Evolutionary conservation across 78 protist genomes (phyloP), one percentile per base, ranked within the genome.

Genomic region (Andalucia godoyi): DNA sequence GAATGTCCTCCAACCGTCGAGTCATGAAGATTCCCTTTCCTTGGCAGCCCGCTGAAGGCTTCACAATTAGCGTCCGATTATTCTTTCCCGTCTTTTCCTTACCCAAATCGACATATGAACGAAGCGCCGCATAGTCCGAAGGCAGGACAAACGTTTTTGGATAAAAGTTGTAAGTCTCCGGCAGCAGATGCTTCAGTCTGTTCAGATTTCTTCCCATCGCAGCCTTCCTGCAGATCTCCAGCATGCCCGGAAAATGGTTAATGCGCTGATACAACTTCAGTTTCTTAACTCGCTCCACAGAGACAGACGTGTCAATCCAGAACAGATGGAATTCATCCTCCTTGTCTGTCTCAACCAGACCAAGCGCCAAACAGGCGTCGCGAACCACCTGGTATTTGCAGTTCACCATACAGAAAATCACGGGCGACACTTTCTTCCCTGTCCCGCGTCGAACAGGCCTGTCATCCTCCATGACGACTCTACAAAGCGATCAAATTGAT

Each of bases 181-280:
- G 68, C 12, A 53, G 40, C 38, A 8, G 64, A 40, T 8, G 7
- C 6, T n/a, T 12, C 54, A 71, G 33, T 6, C n/a, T 4, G 34
- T 2, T 7, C 23, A 55, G 58, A 8, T 38, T 42, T 6, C 39
- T n/a, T 17, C 41, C 66, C 27, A 63, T 4, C 29, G 13, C n/a
- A 15, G 29, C 55, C 55, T 71, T 71, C 13, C 76, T 39, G 25
- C 67, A 55, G 12, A 71, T 29, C 17, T 10, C 30, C 4, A 9
- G 2, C 76, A 71, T 71, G n/a, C 57, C 67, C 2, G 76, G 76
- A 27, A 71, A 71, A 66, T 71, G 76, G n/a, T 71, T 71, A 12
- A 71, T 40, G 15, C 29, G 47, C 18, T 57, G 76, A 6, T 12
- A 32, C 17, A 6, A 7, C 49, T 47, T 37, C 15, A 69, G 52